Evolutionary conservation across 2,329 filamentous ascomycete species (phyloP).

Genomic region (Coleophoma cylindrospora): DNA sequence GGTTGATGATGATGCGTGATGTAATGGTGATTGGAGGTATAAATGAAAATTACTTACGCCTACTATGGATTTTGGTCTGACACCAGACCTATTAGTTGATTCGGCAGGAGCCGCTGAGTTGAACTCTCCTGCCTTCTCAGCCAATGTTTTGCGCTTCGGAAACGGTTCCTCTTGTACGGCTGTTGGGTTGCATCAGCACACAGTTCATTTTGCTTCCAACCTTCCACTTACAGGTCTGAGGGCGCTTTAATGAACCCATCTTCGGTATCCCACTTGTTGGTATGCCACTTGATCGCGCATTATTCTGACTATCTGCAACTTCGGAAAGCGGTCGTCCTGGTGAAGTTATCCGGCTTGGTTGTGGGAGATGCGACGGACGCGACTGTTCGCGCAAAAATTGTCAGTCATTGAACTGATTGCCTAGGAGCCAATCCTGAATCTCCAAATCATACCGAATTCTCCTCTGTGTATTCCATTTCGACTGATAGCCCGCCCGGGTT

Average conservation of each 20-base stretch:
- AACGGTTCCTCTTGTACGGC: too few relatives aligned
- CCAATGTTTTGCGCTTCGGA: constrained; percentile 49
- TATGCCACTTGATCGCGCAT: constrained; percentile 40
- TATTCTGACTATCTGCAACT: constrained; percentile 56
- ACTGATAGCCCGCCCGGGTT: constrained; percentile 18
- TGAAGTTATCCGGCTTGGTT: constrained; percentile 20
- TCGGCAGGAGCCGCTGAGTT: constrained; percentile 34
- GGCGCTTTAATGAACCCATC: constrained; percentile 30
- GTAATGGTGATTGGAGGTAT: neutral
- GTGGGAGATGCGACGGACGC: constrained; percentile 21
- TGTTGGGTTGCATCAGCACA: constrained; percentile 3
- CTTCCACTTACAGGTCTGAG: constrained; percentile 16
- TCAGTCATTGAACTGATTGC: neutral
- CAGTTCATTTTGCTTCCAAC: too few relatives aligned
- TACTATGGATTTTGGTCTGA: constrained; percentile 20
- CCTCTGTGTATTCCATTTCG: constrained; percentile 20
- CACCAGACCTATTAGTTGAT: constrained; percentile 33
- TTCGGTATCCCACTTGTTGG: constrained; percentile 10
- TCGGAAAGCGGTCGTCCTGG: constrained; percentile 40
- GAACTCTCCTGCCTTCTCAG: constrained; percentile 49
- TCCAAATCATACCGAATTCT: constrained; percentile 18
- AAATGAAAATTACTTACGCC: constrained; percentile 13
- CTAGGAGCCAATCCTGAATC: neutral
- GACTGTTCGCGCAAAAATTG: constrained; percentile 10
- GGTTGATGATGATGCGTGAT: too few relatives aligned